Conservation (phyloP, 345 rosid species). For the Toxicodendron radicans region DNA sequence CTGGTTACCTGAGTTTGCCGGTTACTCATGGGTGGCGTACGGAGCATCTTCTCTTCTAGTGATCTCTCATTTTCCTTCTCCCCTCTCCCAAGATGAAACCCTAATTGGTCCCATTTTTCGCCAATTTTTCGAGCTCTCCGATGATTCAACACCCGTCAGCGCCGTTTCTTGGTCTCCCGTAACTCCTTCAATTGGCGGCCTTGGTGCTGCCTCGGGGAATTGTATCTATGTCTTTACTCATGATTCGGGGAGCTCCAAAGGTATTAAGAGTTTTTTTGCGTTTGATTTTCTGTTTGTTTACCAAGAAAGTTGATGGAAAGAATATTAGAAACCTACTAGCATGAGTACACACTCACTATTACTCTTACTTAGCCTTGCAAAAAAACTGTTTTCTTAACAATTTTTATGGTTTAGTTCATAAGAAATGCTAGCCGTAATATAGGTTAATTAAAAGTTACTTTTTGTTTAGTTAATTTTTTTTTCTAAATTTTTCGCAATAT, state of each 20-base stretch:
- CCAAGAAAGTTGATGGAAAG: constrained; percentile 4
- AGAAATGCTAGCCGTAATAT: neutral
- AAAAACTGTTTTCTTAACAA: neutral
- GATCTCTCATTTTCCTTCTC: constrained; percentile 87
- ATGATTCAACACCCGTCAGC: constrained; percentile 40
- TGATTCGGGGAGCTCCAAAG: constrained; percentile 43
- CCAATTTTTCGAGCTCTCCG: constrained; percentile 72
- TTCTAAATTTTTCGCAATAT: neutral
- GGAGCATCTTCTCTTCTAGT: constrained; percentile 89
- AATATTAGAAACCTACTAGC: neutral
- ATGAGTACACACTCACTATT: neutral
- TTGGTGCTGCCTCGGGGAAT: constrained; percentile 73
- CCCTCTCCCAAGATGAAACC: constrained; percentile 60
- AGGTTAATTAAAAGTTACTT: neutral
- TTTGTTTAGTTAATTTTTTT: neutral
- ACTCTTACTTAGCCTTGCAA: neutral
- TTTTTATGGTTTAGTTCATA: neutral
- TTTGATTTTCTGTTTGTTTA: neutral
- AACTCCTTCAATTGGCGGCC: constrained; percentile 71
- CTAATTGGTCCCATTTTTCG: constrained; percentile 67
- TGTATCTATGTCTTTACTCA: constrained; percentile 48
- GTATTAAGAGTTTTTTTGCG: constrained; percentile 28
- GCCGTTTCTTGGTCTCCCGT: constrained; percentile 83
- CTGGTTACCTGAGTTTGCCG: constrained; percentile 80
- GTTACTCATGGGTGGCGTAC: constrained; percentile 93